These are phyloP conservation scores for Coemansia sp. DNA, from an alignment of 192 early-diverging fungal genomes.

Conservation along the genomic window DNA sequence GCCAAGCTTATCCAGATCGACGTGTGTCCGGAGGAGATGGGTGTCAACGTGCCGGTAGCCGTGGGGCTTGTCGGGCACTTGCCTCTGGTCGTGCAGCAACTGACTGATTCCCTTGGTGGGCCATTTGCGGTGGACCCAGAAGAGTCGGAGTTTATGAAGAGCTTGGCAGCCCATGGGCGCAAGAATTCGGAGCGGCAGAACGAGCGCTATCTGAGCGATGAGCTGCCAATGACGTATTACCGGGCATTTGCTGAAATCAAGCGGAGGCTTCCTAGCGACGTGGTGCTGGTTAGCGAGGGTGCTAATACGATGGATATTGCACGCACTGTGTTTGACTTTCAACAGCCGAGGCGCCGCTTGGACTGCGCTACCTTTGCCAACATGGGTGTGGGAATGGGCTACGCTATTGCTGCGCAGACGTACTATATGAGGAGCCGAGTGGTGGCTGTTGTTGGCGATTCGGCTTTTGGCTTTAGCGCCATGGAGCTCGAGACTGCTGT, in stretches of 20 bases:
- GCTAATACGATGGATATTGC: conserved; percentile 82
- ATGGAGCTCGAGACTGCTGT: conserved; percentile 76
- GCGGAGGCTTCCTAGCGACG: conserved; percentile 48
- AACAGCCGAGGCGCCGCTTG: conserved; percentile 60
- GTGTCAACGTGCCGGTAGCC: conserved; percentile 54
- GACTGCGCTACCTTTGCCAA: conserved; percentile 75
- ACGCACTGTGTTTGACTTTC: conserved; percentile 65
- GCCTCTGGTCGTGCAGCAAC: conserved; percentile 56
- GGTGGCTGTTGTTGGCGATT: conserved; percentile 72
- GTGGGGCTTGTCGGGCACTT: conserved; percentile 64
- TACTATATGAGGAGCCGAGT: conserved; percentile 53
- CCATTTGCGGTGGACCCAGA: conserved; percentile 24
- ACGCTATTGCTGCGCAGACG: conserved; percentile 66
- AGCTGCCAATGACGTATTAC: conserved; percentile 63
- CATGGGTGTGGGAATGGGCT: conserved; percentile 80
- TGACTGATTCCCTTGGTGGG: conserved; percentile 25
- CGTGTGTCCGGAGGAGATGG: conserved; percentile 63
- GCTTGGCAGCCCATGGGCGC: conserved; percentile 34
- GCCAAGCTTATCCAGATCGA: conserved; percentile 75
- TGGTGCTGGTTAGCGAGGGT: conserved; percentile 70
- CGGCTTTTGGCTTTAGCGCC: conserved; percentile 77
- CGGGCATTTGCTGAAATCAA: conserved; percentile 69
- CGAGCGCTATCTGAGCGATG: conserved; percentile 41
- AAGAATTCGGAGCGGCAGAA: conserved; percentile 50
- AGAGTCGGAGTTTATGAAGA: conserved; percentile 15